Base-by-base conservation (phyloP, 805 yeast species). In the Jamesozyma piceae region DNA sequence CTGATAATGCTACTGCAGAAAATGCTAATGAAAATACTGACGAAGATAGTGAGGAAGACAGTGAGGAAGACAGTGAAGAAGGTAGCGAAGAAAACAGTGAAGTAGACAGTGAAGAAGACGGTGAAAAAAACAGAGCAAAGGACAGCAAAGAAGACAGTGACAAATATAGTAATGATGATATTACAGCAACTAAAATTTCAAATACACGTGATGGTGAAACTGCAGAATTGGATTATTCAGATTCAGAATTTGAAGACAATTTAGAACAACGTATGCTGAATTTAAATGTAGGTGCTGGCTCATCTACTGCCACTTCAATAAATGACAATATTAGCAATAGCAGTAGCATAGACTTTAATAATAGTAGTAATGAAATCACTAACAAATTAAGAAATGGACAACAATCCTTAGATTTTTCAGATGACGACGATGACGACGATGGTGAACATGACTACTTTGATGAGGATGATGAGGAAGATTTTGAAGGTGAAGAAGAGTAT, bases 401-500 rank as follows among this genome's bases (percentile, higher is more conserved):
- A 13, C 34, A 38, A 10, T 10, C 40, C 4, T 37, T 35, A 15
- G 42, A 42, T 18, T 38, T 36, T 19, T 37, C 43, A 2, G 48
- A 43, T 30, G 44, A 43, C 24, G 50, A 46, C 6, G 46, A 40
- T 4, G 54, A 49, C 2, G 56, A 50, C 5, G 66, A 60, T 19
- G 63, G 63, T n/a, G 66, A 60, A 1, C 35, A 35, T n/a, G 27
- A 26, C n/a, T 31, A 13, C 15, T n/a, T 14, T 5, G 19, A 39
- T n/a, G 48, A 43, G n/a, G 35, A 48, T 11, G 44, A 47, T 9
- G 58, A 32, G 20, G 26, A 51, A 17, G 52, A 49, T 1, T 55
- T 49, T 5, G 67, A 60, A 17, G 64, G 63, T 14, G 66, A 60
- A 1, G 75, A 70, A 34, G 70, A 73, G 37, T 68, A 63, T 44